Evolutionary conservation across 805 yeast genomes (phyloP).

Genomic region (Starmera caribaea): DNA sequence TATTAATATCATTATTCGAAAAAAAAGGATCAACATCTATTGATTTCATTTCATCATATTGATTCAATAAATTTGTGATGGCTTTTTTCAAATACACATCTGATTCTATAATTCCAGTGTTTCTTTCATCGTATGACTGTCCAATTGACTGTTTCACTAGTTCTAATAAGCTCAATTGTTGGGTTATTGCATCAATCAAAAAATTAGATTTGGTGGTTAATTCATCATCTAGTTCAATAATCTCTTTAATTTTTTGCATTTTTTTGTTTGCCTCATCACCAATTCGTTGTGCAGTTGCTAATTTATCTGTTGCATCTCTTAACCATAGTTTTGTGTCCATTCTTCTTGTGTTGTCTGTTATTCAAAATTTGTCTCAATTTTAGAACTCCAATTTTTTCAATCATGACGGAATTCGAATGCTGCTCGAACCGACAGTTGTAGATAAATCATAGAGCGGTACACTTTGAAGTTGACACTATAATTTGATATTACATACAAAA

Average conservation of each 20-base stretch:
- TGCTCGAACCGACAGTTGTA: no score
- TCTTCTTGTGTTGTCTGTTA: conserved; percentile 2
- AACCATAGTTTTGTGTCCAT: conserved; percentile 24
- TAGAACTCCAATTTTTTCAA: no score
- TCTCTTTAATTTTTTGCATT: conserved; percentile 26
- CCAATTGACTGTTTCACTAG: conserved; percentile 23
- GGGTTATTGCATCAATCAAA: conserved; percentile 33
- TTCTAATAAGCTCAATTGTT: conserved; percentile 36
- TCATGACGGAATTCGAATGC: no score
- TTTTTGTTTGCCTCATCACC: conserved; percentile 41
- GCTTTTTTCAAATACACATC: conserved; percentile 16
- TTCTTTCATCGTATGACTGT: conserved; percentile 15
- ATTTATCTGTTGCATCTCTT: conserved; percentile 36
- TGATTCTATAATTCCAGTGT: conserved; percentile 15
- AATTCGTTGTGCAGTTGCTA: conserved; percentile 37
- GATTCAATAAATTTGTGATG: conserved; percentile 23
- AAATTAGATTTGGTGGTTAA: conserved; percentile 34
- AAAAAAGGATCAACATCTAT: conserved; percentile 27
- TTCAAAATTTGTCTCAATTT: background rate
- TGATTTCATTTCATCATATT: conserved; percentile 24
- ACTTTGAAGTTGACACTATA: no score
- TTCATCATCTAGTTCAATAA: conserved; percentile 30
- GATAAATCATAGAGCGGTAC: no score
- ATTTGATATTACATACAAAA: no score
- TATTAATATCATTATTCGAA: conserved; percentile 9